Conservation (phyloP, 148 eudicot genomes). For the Chenopodium formosanum region DNA sequence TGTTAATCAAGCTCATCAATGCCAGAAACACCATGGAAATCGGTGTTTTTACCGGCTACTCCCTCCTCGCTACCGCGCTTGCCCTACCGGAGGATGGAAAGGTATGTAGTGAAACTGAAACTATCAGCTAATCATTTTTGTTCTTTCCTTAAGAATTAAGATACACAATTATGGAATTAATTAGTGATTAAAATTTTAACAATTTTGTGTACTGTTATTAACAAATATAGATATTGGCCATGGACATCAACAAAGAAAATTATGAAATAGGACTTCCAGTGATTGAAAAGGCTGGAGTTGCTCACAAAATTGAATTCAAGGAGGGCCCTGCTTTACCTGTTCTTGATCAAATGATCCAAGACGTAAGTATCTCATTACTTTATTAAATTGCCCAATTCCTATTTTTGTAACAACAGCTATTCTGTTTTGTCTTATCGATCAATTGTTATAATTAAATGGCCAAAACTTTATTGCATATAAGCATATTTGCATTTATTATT, state of each 20-base stretch:
- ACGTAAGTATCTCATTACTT: slow-evolving; percentile 38
- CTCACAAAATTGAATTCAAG: slow-evolving; percentile 62
- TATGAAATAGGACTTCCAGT: slow-evolving; percentile 65
- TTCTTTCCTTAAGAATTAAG: not conserved
- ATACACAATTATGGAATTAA: too few species aligned
- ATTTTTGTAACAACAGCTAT: too few species aligned
- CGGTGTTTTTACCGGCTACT: slow-evolving; percentile 87
- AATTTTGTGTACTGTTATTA: not conserved
- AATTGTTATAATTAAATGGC: too few species aligned
- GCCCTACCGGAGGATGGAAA: slow-evolving; percentile 87
- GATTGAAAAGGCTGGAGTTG: slow-evolving; percentile 63
- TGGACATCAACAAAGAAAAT: slow-evolving; percentile 69
- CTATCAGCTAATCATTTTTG: too few species aligned
- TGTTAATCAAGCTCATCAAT: slow-evolving; percentile 72
- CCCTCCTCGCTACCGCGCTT: slow-evolving; percentile 90
- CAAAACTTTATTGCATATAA: too few species aligned
- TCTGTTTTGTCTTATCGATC: too few species aligned
- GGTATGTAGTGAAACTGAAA: slow-evolving; percentile 24
- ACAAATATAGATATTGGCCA: slow-evolving; percentile 54
- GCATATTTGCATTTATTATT: too few species aligned
- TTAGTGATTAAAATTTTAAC: not conserved
- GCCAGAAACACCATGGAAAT: slow-evolving; percentile 90
- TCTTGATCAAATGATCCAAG: slow-evolving; percentile 53
- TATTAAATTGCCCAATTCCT: not conserved
- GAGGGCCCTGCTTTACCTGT: slow-evolving; percentile 75